A percentile compares a stretch with the other conserved stretches of the same genome.
Conservation (phyloP, 805 yeast genomes). For the Candida silvatica region DNA sequence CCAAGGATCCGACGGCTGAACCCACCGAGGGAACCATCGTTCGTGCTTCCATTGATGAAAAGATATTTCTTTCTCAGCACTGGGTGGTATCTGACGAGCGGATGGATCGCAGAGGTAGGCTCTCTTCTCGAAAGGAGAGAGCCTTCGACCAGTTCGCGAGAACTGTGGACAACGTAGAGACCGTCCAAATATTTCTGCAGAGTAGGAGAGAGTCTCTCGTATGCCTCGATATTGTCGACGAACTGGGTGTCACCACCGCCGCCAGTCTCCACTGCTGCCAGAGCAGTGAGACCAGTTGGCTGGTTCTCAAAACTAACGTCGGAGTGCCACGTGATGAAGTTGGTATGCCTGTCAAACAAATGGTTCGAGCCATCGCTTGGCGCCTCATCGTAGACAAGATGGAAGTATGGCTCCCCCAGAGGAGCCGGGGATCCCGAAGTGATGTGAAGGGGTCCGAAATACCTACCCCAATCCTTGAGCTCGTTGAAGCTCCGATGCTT, state of each 20-base stretch:
- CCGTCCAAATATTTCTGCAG: slow-evolving; percentile 52
- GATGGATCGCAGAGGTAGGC: slow-evolving; percentile 54
- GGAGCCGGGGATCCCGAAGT: slow-evolving; percentile 76
- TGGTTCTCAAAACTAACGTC: slow-evolving; percentile 70
- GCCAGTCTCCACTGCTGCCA: slow-evolving; percentile 44
- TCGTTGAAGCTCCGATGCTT: slow-evolving; percentile 44
- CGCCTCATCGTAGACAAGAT: slow-evolving; percentile 47
- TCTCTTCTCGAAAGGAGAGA: slow-evolving; percentile 63
- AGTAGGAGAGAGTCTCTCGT: slow-evolving; percentile 59
- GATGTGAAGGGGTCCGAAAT: slow-evolving; percentile 65
- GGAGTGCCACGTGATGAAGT: slow-evolving; percentile 53
- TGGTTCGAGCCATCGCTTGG: slow-evolving; percentile 28
- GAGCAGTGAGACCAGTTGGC: slow-evolving; percentile 65
- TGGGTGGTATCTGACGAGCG: slow-evolving; percentile 63
- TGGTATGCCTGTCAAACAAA: slow-evolving; percentile 27
- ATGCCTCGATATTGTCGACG: slow-evolving; percentile 61
- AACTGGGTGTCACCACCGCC: slow-evolving; percentile 82
- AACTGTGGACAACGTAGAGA: slow-evolving; percentile 61
- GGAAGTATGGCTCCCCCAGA: slow-evolving; percentile 48
- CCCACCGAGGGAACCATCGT: neutral
- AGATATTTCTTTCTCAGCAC: slow-evolving; percentile 54
- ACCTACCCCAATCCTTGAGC: slow-evolving; percentile 42
- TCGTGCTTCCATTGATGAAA: slow-evolving; percentile 36
- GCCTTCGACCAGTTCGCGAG: slow-evolving; percentile 55
- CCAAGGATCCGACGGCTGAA: slow-evolving; percentile 65